Evolutionary conservation across 345 rosid species (phyloP).

Genomic region (Lenwebbia sp.): DNA sequence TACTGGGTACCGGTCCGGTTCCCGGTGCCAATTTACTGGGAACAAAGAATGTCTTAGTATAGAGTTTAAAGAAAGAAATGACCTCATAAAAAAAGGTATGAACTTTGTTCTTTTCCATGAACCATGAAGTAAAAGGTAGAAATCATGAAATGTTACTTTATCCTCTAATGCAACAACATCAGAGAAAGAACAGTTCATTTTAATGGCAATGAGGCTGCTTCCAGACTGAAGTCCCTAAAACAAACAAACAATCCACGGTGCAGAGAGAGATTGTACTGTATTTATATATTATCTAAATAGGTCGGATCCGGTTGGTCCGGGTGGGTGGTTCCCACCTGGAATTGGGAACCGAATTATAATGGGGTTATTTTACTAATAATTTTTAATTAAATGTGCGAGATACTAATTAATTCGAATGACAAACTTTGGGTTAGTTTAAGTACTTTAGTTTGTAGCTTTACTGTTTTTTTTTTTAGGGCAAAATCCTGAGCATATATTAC

Average conservation of each 20-base stretch:
- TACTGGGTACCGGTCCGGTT: no score
- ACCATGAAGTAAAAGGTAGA: not conserved
- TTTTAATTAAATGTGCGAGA: not conserved
- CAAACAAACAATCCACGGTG: not conserved
- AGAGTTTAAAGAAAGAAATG: not conserved
- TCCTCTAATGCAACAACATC: not conserved
- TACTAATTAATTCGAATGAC: not conserved
- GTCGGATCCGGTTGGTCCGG: no score
- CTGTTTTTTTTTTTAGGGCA: not conserved
- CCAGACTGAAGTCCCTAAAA: not conserved
- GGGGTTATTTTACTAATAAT: not conserved
- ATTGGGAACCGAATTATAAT: not conserved
- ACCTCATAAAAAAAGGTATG: not conserved
- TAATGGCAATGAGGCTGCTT: not conserved
- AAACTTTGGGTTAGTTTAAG: not conserved
- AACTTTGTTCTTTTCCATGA: not conserved
- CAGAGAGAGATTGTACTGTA: not conserved
- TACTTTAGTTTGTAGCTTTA: not conserved
- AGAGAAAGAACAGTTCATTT: not conserved
- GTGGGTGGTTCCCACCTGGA: no score
- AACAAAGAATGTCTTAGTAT: not conserved
- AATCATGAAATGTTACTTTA: not conserved
- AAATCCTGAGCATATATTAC: not conserved
- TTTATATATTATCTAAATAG: no score
- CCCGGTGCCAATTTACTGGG: no score